phyloP scores from a whole-genome alignment of 2,329 filamentous ascomycete genomes.

The Fusarium nygamai region DNA sequence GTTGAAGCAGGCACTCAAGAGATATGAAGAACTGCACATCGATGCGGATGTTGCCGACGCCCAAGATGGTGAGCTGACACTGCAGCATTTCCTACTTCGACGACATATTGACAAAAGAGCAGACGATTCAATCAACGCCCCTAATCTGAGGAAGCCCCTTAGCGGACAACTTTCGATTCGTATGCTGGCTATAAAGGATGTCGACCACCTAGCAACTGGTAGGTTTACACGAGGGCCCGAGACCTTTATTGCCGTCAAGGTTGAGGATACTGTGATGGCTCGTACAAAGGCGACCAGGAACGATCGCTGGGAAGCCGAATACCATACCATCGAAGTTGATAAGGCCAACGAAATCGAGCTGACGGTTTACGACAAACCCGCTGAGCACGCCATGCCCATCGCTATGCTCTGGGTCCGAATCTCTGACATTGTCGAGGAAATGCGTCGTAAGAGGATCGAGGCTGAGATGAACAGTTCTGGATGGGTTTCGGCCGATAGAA shows the following conservation, averaged over 20 bases:
- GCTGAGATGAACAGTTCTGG: conserved; percentile 93
- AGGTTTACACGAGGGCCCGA: conserved; percentile 91
- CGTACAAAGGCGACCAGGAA: conserved; percentile 85
- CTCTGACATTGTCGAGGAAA: conserved; percentile 96
- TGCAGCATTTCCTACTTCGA: not conserved
- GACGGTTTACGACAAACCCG: conserved; percentile 95
- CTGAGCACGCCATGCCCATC: conserved; percentile 90
- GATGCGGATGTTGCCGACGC: conserved; percentile 84
- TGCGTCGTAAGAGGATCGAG: conserved; percentile 96
- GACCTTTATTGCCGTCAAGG: conserved; percentile 95
- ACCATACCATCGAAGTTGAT: conserved; percentile 92
- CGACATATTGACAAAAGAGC: conserved; percentile 30
- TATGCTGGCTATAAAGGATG: conserved; percentile 89
- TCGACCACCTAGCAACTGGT: conserved; percentile 88
- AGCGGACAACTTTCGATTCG: conserved; percentile 89
- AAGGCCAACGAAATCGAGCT: conserved; percentile 99
- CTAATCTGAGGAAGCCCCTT: conserved; percentile 94
- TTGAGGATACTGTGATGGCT: conserved; percentile 92
- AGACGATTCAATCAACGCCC: conserved; percentile 97
- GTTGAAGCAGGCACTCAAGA: conserved; percentile 92
- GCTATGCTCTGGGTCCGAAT: conserved; percentile 96
- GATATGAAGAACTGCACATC: conserved; percentile 97
- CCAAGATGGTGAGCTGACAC: conserved; percentile 74
- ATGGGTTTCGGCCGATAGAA: conserved; percentile 97
- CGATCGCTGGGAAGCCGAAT: conserved; percentile 92